A percentile compares a stretch with the other conserved stretches of the same genome.
Conservation (phyloP, 495 filamentous ascomycete species). For the Jackrogersella minutella region DNA sequence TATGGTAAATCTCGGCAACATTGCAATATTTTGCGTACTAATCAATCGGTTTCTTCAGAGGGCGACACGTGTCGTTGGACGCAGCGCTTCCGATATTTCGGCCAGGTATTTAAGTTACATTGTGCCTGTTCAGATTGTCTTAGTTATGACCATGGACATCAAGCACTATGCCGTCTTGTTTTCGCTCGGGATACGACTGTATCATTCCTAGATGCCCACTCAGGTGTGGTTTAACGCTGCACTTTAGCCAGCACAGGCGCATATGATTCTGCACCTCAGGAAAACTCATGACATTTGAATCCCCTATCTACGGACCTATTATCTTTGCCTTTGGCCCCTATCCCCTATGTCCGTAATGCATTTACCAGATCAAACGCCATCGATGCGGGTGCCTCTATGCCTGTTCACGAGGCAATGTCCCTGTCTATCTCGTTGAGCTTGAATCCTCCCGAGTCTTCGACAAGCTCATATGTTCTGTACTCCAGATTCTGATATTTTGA, state of each 20-base stretch:
- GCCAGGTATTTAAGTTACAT: conserved; percentile 8
- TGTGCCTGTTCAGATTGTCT: neutral
- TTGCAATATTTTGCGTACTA: conserved; percentile 18
- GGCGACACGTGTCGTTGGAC: conserved; percentile 22
- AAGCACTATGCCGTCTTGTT: too few species aligned
- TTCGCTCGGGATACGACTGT: too few species aligned
- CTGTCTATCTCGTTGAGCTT: conserved; percentile 43
- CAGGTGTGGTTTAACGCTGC: too few species aligned
- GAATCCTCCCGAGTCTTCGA: conserved; percentile 43
- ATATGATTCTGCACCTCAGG: neutral
- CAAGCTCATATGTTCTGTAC: conserved; percentile 58
- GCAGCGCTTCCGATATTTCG: conserved; percentile 7
- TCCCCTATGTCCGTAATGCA: neutral
- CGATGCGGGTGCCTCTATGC: neutral
- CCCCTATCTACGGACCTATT: neutral
- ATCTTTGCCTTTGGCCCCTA: neutral
- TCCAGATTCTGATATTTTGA: conserved; percentile 57
- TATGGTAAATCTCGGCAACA: conserved; percentile 48
- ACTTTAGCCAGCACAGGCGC: too few species aligned
- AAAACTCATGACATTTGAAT: neutral
- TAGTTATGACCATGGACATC: too few species aligned
- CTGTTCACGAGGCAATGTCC: neutral
- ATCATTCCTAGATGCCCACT: neutral
- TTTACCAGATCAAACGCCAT: neutral
- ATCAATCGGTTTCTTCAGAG: neutral